Percentiles rank a stretch among this genome's conserved stretches.
These are phyloP conservation scores for Oryza meyeriana DNA, from an alignment of 176 grass and related monocot species.

Conservation along the genomic window DNA sequence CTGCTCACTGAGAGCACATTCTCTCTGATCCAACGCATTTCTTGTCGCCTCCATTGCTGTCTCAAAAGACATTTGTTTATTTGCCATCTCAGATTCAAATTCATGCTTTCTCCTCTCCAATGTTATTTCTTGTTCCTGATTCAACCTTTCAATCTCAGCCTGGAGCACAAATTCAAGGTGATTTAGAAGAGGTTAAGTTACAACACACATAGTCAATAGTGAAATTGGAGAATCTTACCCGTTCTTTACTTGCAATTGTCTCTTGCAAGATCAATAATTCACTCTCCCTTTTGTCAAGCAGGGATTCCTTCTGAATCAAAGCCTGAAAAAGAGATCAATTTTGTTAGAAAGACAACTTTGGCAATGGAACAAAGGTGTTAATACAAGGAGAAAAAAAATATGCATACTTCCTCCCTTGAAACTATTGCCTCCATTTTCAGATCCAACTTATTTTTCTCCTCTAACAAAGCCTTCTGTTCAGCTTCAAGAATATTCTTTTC, in stretches of 20 bases:
- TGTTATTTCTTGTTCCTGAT: conserved; percentile 48
- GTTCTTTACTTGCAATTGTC: conserved; percentile 73
- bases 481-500: conserved; percentile 49
- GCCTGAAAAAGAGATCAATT: conserved; percentile 43
- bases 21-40: conserved; percentile 48
- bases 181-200: conserved; percentile 16
- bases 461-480: conserved; percentile 54
- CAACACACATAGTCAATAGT: conserved; percentile 14
- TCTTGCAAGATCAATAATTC: conserved; percentile 84
- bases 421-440: conserved; percentile 59
- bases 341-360: conserved; percentile 8
- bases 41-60: conserved; percentile 41
- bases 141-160: conserved; percentile 75
- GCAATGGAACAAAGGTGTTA: neutral
- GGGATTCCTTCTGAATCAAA: conserved; percentile 60
- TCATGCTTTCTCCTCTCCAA: conserved; percentile 54
- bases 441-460: conserved; percentile 68
- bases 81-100: conserved; percentile 69
- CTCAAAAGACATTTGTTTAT: conserved; percentile 47
- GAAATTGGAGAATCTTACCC: conserved; percentile 36
- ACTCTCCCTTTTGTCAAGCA: conserved; percentile 73
- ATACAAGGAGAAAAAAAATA: conserved; percentile 19
- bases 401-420: conserved; percentile 80
- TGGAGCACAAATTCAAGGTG: conserved; percentile 30
- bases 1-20: conserved; percentile 47